Conservation (phyloP, 1,284 basidiomycete species). For the Puccinia brachypodii region DNA sequence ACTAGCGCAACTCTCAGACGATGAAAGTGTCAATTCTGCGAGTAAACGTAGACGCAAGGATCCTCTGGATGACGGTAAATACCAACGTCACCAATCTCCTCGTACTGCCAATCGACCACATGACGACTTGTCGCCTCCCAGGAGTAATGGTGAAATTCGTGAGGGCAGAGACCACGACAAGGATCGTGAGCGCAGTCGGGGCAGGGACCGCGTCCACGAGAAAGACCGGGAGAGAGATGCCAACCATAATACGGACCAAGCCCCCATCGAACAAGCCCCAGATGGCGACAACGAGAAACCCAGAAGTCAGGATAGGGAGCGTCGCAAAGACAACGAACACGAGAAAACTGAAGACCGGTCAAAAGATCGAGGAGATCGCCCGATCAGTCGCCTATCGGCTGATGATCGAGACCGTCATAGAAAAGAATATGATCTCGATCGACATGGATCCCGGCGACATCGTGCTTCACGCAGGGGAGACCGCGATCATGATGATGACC, state of each 20-base stretch:
- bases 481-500: constrained; percentile 48
- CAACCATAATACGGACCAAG: not conserved
- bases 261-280: not conserved
- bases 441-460: constrained; percentile 41
- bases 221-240: constrained; percentile 66
- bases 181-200: constrained; percentile 28
- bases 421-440: constrained; percentile 37
- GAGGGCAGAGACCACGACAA: constrained; percentile 26
- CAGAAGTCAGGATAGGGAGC: constrained; percentile 66
- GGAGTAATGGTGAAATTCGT: constrained; percentile 2
- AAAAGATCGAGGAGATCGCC: constrained; percentile 39
- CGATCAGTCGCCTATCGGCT: constrained; percentile 2
- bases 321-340: constrained; percentile 36
- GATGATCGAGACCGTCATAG: constrained; percentile 45
- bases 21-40: constrained; percentile 36
- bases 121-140: constrained; percentile 31
- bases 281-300: constrained; percentile 68
- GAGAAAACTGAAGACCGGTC: constrained; percentile 49
- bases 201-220: constrained; percentile 58
- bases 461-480: constrained; percentile 47
- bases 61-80: constrained; percentile 44
- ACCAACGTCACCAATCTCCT: constrained; percentile 37
- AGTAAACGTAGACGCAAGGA: constrained; percentile 46
- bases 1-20: constrained; percentile 22
- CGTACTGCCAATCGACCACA: constrained; percentile 19